A percentile compares a stretch with the other conserved stretches of the same genome.
Conservation (phyloP, 805 yeast species). For the Kodamaea restingae region DNA sequence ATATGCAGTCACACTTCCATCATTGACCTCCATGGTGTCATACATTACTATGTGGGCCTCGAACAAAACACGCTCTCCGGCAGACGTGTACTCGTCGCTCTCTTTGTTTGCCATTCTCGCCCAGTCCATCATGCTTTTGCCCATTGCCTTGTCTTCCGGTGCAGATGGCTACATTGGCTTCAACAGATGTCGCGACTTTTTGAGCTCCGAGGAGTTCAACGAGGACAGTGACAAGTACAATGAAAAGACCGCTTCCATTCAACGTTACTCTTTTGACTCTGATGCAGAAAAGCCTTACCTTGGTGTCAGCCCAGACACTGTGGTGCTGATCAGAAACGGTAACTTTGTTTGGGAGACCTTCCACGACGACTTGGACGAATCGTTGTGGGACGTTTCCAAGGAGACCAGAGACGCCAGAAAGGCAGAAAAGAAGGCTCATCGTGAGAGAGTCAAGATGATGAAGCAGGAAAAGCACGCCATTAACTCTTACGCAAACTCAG, state of each 20-base stretch:
- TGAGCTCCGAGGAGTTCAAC: conserved; percentile 17
- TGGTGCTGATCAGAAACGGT: conserved; percentile 24
- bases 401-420: conserved; percentile 11
- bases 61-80: conserved; percentile 33
- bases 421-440: conserved; percentile 13
- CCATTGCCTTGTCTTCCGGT: conserved; percentile 42
- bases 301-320: conserved; percentile 6
- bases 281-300: conserved; percentile 4
- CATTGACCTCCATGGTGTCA: conserved; percentile 42
- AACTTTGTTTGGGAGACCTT: conserved; percentile 31
- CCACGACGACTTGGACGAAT: conserved; percentile 21
- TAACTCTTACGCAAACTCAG: conserved; percentile 7
- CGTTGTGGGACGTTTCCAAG: conserved; percentile 21
- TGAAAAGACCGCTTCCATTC: not conserved
- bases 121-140: conserved; percentile 41
- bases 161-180: conserved; percentile 44
- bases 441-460: conserved; percentile 10
- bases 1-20: conserved; percentile 41
- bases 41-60: conserved; percentile 45
- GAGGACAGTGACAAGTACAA: not conserved
- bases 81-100: conserved; percentile 40
- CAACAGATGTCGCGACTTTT: conserved; percentile 21
- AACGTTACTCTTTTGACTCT: not conserved
- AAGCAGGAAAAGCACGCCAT: conserved; percentile 11
- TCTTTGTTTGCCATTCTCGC: conserved; percentile 41